These are phyloP conservation scores for Nevesoporus exiguus DNA, from an alignment of 768 basidiomycete genomes.

Conservation along the genomic window DNA sequence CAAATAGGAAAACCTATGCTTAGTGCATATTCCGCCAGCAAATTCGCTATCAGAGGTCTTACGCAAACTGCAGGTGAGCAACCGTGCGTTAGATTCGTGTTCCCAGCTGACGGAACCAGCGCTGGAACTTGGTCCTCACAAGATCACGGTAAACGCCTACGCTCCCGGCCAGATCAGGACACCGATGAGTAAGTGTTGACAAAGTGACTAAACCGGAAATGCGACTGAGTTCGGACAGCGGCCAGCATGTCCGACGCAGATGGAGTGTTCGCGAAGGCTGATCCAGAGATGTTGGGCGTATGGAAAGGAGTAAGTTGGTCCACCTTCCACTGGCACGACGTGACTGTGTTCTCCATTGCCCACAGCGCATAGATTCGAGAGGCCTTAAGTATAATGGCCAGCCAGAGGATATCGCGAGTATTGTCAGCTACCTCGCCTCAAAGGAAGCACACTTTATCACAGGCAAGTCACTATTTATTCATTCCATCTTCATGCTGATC, in stretches of 20 bases:
- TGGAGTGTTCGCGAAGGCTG: not conserved
- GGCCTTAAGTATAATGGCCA: not conserved
- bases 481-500: not conserved
- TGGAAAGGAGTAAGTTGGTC: not conserved
- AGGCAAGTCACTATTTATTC: conserved; percentile 19
- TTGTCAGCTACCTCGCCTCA: conserved; percentile 35
- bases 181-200: conserved; percentile 22
- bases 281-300: not conserved
- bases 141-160: conserved; percentile 38
- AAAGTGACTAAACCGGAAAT: not conserved
- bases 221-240: not conserved
- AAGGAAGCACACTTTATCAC: conserved; percentile 13
- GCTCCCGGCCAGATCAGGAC: conserved; percentile 35
- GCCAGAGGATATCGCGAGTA: conserved; percentile 22
- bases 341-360: not conserved
- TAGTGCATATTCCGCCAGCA: conserved; percentile 30
- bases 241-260: not conserved
- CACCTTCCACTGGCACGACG: not conserved
- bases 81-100: too few relatives aligned
- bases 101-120: not conserved
- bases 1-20: not conserved
- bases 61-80: conserved; percentile 36
- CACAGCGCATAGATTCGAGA: not conserved
- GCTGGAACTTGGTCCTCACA: conserved; percentile 28
- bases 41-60: conserved; percentile 38